Base-by-base conservation (phyloP, 805 yeast genomes). In the Saturnispora sanitii region DNA sequence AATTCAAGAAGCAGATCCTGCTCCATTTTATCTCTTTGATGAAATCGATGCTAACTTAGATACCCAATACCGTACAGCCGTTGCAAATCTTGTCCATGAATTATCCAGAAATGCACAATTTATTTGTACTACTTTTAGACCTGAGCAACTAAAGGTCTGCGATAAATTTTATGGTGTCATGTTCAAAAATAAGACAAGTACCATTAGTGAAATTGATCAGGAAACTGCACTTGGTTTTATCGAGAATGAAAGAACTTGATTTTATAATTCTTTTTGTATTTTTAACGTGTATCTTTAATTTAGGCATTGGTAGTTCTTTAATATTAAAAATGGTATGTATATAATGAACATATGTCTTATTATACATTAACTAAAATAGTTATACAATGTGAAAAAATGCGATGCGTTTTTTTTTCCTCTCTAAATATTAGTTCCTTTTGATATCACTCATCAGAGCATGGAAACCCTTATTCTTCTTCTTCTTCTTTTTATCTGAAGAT, bases 31-130 rank as follows among this genome's bases (percentile, higher is more conserved):
- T 56, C 62, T 92, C 35, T 90, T 92, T 60, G 98, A 92, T 61
- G 98, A 92, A 64, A 82, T 92, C 44, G 98, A 92, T 63, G 96
- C 97, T 4, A 92, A 90, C 51, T 67, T 92, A 47, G 98, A 92
- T 61, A 76, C 94, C 2, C 95, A 84, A 54, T 90, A 88, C 55
- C 73, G 98, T 52, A 73, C 83, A 0, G 76, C 95, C 0, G 95
- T 92, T 17, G 95, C 97, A 0, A 62, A 68, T 26, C 64, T 84
- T 66, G 78, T 92, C 41, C 68, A 75, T 48, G 68, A 73, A 27
- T 61, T 88, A 41, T 75, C 95, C 17, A 52, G 51, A 5, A 61
- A 70, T 41, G 94, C 94, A 12, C 98, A 92, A 60, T 92, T 90
- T 54, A 86, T 92, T 29, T 88, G 97, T 58, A 92, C 98, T 1